Evolutionary conservation across 306 rosid species (phyloP).

Genomic region (Geum urbanum): DNA sequence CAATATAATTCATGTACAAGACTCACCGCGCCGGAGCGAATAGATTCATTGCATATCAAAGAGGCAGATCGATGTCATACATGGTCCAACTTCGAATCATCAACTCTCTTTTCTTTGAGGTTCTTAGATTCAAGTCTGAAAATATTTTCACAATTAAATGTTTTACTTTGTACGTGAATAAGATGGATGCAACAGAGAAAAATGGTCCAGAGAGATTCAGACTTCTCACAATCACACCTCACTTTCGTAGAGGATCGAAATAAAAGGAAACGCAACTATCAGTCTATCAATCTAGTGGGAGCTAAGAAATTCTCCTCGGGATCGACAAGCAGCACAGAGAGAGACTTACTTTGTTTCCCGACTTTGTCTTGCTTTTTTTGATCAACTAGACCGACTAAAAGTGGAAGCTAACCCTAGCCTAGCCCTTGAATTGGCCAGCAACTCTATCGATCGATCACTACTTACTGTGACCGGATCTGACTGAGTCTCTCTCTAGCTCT

Average conservation of each 20-base stretch:
- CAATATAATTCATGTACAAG: no score
- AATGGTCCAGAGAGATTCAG: background rate
- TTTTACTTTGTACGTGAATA: background rate
- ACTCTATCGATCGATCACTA: background rate
- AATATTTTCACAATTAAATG: background rate
- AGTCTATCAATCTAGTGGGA: conserved; percentile 2
- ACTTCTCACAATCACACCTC: conserved; percentile 3
- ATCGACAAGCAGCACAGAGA: conserved; percentile 22
- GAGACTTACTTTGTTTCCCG: conserved; percentile 22
- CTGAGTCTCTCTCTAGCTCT: background rate
- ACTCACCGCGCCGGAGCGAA: no score
- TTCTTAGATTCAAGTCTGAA: no score
- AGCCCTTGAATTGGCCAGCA: no score
- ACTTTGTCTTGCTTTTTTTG: background rate
- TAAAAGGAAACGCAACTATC: conserved; percentile 1
- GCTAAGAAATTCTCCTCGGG: conserved; percentile 31
- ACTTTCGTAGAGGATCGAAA: background rate
- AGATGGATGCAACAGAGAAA: background rate
- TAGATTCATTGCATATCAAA: no score
- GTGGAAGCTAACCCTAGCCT: background rate
- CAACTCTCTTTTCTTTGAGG: no score
- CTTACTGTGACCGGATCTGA: background rate
- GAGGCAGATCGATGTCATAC: no score
- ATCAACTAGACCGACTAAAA: background rate
- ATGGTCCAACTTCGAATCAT: no score